These are phyloP conservation scores for Lactuca sativa DNA, from an alignment of 129 eudicot species.

Conservation along the genomic window DNA sequence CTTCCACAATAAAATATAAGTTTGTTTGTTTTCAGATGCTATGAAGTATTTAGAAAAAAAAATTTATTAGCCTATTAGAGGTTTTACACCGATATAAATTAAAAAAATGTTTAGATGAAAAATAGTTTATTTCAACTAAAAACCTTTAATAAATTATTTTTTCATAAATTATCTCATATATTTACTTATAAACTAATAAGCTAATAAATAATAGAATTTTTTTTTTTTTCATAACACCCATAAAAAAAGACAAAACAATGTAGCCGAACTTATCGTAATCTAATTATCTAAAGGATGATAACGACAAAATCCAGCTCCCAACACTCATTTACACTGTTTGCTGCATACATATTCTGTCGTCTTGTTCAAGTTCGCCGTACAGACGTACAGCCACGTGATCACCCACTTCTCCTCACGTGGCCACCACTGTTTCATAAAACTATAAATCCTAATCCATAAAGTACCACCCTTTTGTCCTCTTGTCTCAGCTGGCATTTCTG, in stretches of 20 bases:
- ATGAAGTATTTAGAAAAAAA: too few species aligned
- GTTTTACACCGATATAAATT: too few species aligned
- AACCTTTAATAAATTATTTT: too few species aligned
- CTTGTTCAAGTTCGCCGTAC: slow-evolving; percentile 15
- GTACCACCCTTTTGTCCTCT: background rate
- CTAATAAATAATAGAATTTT: too few species aligned
- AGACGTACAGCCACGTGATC: slow-evolving; percentile 34
- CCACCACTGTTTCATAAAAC: slow-evolving; percentile 6
- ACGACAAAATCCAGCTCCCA: background rate
- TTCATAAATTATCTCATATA: too few species aligned
- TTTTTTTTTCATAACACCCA: too few species aligned
- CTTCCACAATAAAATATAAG: too few species aligned
- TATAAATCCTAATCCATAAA: background rate
- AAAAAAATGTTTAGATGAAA: too few species aligned
- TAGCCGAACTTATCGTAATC: background rate
- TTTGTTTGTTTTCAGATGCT: too few species aligned
- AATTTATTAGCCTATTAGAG: too few species aligned
- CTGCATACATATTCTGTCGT: slow-evolving; percentile 17
- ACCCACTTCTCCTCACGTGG: slow-evolving; percentile 32
- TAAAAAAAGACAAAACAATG: background rate
- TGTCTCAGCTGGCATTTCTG: slow-evolving; percentile 20
- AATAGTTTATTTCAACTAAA: too few species aligned
- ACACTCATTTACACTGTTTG: background rate
- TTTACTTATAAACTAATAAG: too few species aligned
- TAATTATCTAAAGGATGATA: background rate